phyloP scores from a whole-genome alignment of 345 rosid species.

The Eucalyptus pumila region DNA sequence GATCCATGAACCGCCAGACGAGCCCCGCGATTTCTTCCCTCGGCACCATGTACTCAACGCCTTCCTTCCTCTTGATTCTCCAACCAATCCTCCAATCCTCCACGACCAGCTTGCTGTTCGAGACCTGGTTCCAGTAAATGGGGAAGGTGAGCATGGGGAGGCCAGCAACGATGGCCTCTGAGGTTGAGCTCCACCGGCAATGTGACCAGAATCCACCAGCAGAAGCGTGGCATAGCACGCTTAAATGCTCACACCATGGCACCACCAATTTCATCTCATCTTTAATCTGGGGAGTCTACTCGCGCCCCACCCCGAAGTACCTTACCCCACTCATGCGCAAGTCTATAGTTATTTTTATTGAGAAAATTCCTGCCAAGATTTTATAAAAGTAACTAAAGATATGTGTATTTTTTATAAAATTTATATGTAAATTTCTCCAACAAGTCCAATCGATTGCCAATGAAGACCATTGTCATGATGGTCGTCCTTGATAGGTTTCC shows the following conservation, averaged over 20 bases:
- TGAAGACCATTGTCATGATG: too few relatives aligned
- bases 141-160: constrained; percentile 30
- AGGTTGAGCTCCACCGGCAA: constrained; percentile 21
- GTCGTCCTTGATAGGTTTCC: too few relatives aligned
- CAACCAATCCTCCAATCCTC: constrained; percentile 31
- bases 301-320: neutral
- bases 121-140: constrained; percentile 5
- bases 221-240: constrained; percentile 19
- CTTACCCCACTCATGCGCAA: neutral
- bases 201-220: constrained; percentile 29
- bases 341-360: neutral
- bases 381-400: too few relatives aligned
- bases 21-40: neutral
- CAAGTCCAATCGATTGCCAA: too few relatives aligned
- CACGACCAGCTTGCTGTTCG: constrained; percentile 10
- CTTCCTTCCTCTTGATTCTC: constrained; percentile 3
- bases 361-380: too few relatives aligned
- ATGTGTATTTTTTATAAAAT: too few relatives aligned
- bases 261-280: neutral
- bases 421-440: too few relatives aligned
- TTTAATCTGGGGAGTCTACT: neutral
- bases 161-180: constrained; percentile 17
- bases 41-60: neutral
- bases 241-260: constrained; percentile 24
- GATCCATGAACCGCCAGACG: constrained; percentile 3